Percentiles rank a stretch among this genome's conserved stretches.
These are phyloP conservation scores for Pistacia atlantica DNA, from an alignment of 345 rosid species.

Conservation along the genomic window DNA sequence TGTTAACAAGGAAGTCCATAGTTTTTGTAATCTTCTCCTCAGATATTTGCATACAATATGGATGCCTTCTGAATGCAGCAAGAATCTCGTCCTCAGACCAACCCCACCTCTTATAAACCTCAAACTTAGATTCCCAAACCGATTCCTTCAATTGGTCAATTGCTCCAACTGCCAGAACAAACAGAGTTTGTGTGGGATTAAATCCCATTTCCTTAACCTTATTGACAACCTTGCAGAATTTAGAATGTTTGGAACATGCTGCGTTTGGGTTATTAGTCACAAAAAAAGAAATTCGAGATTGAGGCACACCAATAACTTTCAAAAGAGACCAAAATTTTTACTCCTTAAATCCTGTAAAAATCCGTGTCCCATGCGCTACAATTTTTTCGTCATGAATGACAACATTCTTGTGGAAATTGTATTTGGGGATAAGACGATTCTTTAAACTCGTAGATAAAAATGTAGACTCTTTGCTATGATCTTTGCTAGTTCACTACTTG, in stretches of 20 bases:
- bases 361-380: not conserved
- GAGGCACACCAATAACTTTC: conserved; percentile 1
- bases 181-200: not conserved
- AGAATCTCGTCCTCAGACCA: conserved; percentile 27
- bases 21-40: conserved; percentile 23
- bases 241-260: not conserved
- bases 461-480: not conserved
- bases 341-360: not conserved
- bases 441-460: conserved; percentile 8
- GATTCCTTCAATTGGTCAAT: not conserved
- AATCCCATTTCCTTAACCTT: conserved; percentile 18
- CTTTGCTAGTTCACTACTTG: conserved; percentile 8
- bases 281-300: not conserved
- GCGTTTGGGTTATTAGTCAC: not conserved
- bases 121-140: conserved; percentile 11
- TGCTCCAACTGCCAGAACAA: conserved; percentile 10
- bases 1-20: conserved; percentile 30
- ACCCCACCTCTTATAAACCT: conserved; percentile 22
- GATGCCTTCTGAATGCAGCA: conserved; percentile 26
- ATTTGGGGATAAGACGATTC: conserved; percentile 15
- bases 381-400: not conserved
- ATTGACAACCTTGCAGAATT: conserved; percentile 11
- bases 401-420: not conserved
- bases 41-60: conserved; percentile 26
- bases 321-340: not conserved